A percentile compares a stretch with the other conserved stretches of the same genome.
These are phyloP conservation scores for Gossypium thurberi DNA, from an alignment of 345 rosid species.

Conservation along the genomic window DNA sequence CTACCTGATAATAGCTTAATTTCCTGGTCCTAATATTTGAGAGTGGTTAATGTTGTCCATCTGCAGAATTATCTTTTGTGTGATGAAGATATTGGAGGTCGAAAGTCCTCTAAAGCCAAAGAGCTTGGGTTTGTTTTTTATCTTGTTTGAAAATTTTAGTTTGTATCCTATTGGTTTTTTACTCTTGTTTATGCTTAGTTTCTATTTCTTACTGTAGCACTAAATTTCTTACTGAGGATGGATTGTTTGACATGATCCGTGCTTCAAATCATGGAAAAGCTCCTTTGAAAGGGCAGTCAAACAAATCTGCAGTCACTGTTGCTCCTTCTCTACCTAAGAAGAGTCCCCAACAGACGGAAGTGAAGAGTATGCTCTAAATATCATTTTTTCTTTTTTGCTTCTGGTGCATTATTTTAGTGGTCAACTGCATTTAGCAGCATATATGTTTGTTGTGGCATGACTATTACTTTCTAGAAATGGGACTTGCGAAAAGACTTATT, in stretches of 20 bases:
- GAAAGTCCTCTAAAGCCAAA: conserved; percentile 80
- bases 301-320: conserved; percentile 33
- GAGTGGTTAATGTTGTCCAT: conserved; percentile 21
- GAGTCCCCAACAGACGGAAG: conserved; percentile 54
- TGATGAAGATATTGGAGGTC: conserved; percentile 93
- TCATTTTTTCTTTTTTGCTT: neutral
- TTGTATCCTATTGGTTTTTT: conserved; percentile 10
- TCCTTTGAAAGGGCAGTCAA: conserved; percentile 30
- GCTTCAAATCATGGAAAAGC: conserved; percentile 51
- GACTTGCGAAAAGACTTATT: neutral
- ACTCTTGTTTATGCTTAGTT: conserved; percentile 18
- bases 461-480: neutral
- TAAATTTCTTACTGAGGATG: conserved; percentile 82
- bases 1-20: conserved; percentile 17
- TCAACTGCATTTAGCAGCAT: neutral
- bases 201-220: conserved; percentile 41
- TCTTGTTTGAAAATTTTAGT: conserved; percentile 2
- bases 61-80: conserved; percentile 90
- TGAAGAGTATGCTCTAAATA: conserved; percentile 39
- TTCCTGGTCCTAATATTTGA: conserved; percentile 6
- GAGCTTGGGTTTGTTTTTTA: conserved; percentile 71
- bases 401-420: neutral
- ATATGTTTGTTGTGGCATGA: neutral
- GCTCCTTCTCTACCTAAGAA: conserved; percentile 35
- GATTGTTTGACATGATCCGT: conserved; percentile 74